Evolutionary conservation across 805 yeast genomes (phyloP).

Genomic region (Saccharomycopsis sp.): DNA sequence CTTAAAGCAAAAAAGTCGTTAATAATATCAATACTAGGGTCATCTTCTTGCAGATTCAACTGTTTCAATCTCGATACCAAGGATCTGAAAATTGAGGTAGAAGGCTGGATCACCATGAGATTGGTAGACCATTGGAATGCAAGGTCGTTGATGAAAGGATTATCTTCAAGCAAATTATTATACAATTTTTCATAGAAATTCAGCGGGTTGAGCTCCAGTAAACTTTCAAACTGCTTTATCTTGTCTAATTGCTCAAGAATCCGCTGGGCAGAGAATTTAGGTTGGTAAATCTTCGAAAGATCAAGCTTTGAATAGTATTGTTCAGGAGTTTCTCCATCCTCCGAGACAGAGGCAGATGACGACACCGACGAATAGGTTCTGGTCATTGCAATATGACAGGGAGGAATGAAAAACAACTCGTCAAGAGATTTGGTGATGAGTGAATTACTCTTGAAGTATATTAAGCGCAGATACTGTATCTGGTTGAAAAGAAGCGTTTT

Average conservation of each 20-base stretch:
- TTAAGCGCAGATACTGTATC: constrained; percentile 2
- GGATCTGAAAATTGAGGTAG: background rate
- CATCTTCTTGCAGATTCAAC: background rate
- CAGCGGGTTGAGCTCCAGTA: background rate
- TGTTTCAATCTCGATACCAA: background rate
- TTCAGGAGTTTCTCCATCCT: background rate
- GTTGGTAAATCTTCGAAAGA: background rate
- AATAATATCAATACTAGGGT: constrained; percentile 2
- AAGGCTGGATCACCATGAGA: constrained; percentile 7
- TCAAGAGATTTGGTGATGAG: background rate
- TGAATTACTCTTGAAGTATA: background rate
- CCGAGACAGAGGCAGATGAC: background rate
- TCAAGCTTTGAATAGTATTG: background rate
- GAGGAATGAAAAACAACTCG: constrained; percentile 9
- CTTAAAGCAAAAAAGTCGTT: constrained; percentile 6
- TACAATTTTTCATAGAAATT: background rate
- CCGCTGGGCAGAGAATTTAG: background rate
- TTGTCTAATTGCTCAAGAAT: background rate
- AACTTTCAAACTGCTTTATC: background rate
- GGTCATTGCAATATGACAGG: constrained; percentile 8
- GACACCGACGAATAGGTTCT: background rate
- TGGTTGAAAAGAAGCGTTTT: constrained; percentile 6
- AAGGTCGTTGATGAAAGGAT: background rate
- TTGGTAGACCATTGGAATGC: constrained; percentile 5
- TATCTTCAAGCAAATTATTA: background rate